Evolutionary conservation across 345 rosid species (phyloP).

Genomic region (Eucalyptus shirleyi): DNA sequence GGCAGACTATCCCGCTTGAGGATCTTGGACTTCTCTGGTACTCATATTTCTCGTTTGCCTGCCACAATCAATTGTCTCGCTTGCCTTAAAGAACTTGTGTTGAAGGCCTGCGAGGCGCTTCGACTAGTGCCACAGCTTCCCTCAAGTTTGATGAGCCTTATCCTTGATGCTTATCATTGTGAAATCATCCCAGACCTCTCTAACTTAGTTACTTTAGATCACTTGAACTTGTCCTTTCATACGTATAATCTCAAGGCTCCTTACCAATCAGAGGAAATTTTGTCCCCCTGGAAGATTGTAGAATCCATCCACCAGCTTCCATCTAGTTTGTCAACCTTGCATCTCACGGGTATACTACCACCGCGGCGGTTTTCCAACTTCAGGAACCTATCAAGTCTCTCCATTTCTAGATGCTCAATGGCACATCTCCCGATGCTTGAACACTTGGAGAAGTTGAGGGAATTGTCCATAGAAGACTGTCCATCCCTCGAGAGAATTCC

Average conservation of each 20-base stretch:
- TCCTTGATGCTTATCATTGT: neutral
- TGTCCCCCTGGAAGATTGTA: neutral
- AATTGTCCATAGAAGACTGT: fast-evolving
- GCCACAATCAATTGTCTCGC: fast-evolving
- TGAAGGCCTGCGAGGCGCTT: fast-evolving
- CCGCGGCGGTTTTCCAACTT: neutral
- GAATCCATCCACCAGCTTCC: neutral
- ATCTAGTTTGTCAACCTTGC: neutral
- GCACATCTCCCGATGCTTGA: fast-evolving
- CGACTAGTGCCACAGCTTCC: neutral
- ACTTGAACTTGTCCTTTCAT: neutral
- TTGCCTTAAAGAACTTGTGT: neutral
- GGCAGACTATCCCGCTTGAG: fast-evolving
- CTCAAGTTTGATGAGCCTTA: neutral
- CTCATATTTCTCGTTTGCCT: fast-evolving
- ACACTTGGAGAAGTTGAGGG: neutral
- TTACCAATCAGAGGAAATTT: fast-evolving
- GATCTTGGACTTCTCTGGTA: no score
- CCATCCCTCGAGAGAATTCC: neutral
- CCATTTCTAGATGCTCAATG: fast-evolving
- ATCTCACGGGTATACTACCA: neutral
- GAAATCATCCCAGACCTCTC: neutral
- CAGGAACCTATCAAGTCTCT: neutral
- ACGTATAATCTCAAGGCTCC: fast-evolving
- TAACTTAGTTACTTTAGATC: neutral